phyloP scores from a whole-genome alignment of 208 protist genomes.

The Acanthamoeba polyphaga region DNA sequence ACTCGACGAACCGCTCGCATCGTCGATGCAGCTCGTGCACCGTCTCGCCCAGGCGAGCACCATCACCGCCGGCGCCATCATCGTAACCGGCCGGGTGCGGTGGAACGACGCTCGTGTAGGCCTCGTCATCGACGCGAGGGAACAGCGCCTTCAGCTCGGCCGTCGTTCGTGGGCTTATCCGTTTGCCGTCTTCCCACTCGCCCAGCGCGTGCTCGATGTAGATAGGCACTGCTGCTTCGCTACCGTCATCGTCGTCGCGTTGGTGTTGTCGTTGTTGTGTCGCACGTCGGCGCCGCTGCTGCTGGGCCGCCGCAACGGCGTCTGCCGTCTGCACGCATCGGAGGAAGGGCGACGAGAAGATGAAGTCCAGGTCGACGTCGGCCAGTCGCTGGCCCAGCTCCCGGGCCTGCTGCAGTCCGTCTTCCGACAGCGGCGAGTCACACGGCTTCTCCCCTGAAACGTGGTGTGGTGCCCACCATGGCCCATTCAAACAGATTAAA shows the following conservation, averaged over 20 bases:
- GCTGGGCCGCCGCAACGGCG: conserved; percentile 38
- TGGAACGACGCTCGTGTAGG: background rate
- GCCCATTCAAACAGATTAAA: no score
- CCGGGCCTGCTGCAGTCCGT: conserved; percentile 86
- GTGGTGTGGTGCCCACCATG: no score
- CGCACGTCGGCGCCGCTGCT: background rate
- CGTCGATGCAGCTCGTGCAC: conserved; percentile 12
- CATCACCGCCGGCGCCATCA: background rate
- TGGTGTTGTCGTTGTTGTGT: background rate
- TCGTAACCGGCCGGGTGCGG: background rate
- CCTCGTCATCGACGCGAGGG: conserved; percentile 32
- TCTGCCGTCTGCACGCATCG: conserved; percentile 76
- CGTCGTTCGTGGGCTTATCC: background rate
- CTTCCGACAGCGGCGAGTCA: conserved; percentile 89
- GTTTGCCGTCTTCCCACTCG: conserved; percentile 41
- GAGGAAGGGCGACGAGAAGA: conserved; percentile 76
- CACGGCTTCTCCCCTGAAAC: conserved; percentile 85
- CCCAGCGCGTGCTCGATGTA: conserved; percentile 42
- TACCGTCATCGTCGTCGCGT: background rate
- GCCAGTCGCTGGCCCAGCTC: conserved; percentile 12
- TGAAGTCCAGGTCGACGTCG: conserved; percentile 36
- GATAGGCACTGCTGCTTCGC: background rate
- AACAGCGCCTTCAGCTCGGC: conserved; percentile 3
- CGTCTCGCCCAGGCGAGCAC: background rate
- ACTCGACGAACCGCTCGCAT: conserved; percentile 38